A percentile compares a stretch with the other conserved stretches of the same genome.
Conservation (phyloP, 2,329 filamentous ascomycete genomes). For the Apiospora kogelbergensis region DNA sequence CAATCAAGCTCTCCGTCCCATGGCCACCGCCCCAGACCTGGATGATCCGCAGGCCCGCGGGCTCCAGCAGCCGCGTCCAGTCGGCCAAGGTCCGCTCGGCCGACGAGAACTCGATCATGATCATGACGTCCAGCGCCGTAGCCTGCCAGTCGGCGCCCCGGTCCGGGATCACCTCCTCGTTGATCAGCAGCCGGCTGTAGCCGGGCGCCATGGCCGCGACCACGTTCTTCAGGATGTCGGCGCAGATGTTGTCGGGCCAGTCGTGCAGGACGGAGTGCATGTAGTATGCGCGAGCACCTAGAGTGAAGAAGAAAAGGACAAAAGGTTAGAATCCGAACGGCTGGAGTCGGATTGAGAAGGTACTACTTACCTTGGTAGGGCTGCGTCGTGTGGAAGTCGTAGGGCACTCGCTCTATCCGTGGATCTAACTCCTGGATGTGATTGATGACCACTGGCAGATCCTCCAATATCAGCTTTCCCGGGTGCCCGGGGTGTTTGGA, state of each 20-base stretch:
- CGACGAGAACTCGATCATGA: constrained; percentile 32
- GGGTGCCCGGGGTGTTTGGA: constrained; percentile 15
- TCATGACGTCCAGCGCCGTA: constrained; percentile 37
- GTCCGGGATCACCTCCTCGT: constrained; percentile 23
- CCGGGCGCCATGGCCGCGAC: neutral
- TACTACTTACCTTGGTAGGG: constrained; percentile 37
- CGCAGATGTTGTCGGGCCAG: constrained; percentile 34
- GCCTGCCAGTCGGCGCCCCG: constrained; percentile 33
- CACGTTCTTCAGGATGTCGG: constrained; percentile 27
- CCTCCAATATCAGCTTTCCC: constrained; percentile 24
- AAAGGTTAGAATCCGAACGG: too few relatives aligned
- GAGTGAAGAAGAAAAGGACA: neutral
- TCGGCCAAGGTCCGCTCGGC: constrained; percentile 35
- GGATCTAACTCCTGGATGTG: constrained; percentile 25
- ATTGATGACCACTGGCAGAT: constrained; percentile 19
- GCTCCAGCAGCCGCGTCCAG: constrained; percentile 33
- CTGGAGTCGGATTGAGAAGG: neutral
- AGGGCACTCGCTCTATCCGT: constrained; percentile 34
- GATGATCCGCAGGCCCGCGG: constrained; percentile 34
- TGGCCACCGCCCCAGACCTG: constrained; percentile 32
- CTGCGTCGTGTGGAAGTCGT: constrained; percentile 48
- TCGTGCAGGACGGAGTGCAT: constrained; percentile 38
- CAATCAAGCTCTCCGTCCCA: constrained; percentile 38
- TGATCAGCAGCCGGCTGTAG: constrained; percentile 4
- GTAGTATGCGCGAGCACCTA: constrained; percentile 34